phyloP scores from a whole-genome alignment of 1,139 yeast genomes.

The Taphrina sp. region DNA sequence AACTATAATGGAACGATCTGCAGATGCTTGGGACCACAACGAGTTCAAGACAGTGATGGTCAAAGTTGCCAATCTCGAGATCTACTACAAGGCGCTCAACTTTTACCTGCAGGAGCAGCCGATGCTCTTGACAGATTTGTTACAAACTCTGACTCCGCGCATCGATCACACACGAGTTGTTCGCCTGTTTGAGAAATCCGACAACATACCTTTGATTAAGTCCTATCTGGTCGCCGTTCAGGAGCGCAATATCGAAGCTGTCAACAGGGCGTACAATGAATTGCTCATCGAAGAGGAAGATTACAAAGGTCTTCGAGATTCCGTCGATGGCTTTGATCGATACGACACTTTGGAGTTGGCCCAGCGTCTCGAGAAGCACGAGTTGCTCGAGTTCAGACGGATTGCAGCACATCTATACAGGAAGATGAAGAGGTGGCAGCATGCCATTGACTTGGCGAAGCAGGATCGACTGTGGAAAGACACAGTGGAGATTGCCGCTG shows the following conservation, averaged over 20 bases:
- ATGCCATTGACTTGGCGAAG: slow-evolving; percentile 84
- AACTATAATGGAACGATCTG: slow-evolving; percentile 94
- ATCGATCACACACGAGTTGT: slow-evolving; percentile 94
- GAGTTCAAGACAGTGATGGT: slow-evolving; percentile 93
- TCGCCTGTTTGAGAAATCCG: slow-evolving; percentile 89
- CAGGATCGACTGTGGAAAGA: slow-evolving; percentile 93
- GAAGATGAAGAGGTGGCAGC: slow-evolving; percentile 88
- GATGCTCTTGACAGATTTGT: slow-evolving; percentile 78
- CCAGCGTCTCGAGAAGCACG: slow-evolving; percentile 86
- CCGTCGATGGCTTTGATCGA: slow-evolving; percentile 86
- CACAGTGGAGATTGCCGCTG: slow-evolving; percentile 88
- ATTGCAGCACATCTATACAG: slow-evolving; percentile 92
- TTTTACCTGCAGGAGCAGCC: slow-evolving; percentile 93
- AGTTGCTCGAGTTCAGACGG: slow-evolving; percentile 86
- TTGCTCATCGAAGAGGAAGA: slow-evolving; percentile 95
- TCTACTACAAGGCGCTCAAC: slow-evolving; percentile 94
- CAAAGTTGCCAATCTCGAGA: slow-evolving; percentile 93
- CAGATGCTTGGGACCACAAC: slow-evolving; percentile 88
- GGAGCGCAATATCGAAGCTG: slow-evolving; percentile 84
- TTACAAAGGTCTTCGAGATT: slow-evolving; percentile 79
- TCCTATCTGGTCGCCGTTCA: slow-evolving; percentile 91
- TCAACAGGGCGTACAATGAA: slow-evolving; percentile 93
- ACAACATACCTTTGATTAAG: slow-evolving; percentile 91
- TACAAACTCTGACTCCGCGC: slow-evolving; percentile 83
- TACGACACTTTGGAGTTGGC: slow-evolving; percentile 92